Evolutionary conservation across 306 rosid species (phyloP).

Genomic region (Rosa rugosa): DNA sequence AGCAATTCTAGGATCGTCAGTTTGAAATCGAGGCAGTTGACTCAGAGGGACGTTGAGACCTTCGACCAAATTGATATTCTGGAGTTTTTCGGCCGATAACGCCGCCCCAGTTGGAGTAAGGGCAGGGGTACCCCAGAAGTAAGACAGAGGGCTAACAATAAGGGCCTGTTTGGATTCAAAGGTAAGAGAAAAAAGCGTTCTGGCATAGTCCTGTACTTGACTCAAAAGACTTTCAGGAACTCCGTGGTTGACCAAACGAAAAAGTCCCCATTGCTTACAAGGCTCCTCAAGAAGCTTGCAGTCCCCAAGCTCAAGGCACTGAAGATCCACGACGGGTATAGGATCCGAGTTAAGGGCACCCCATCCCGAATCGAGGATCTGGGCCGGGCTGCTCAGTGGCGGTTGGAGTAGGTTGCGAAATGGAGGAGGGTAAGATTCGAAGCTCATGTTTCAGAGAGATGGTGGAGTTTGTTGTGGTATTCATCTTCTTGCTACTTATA

Average conservation of each 20-base stretch:
- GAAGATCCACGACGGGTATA: constrained; percentile 54
- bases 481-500: neutral
- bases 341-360: constrained; percentile 23
- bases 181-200: constrained; percentile 36
- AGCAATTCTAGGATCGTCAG: constrained; percentile 31
- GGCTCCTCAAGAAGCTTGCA: constrained; percentile 39
- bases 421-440: constrained; percentile 53
- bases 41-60: constrained; percentile 48
- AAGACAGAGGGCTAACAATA: constrained; percentile 39
- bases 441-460: neutral
- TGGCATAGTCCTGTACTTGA: constrained; percentile 37
- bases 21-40: constrained; percentile 43
- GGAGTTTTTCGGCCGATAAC: constrained; percentile 10
- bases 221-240: constrained; percentile 53
- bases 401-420: constrained; percentile 25
- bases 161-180: constrained; percentile 53
- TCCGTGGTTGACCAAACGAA: constrained; percentile 75
- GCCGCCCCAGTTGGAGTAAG: constrained; percentile 51
- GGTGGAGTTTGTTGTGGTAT: neutral
- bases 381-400: neutral
- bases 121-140: constrained; percentile 78
- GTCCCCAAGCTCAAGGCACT: constrained; percentile 20
- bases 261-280: constrained; percentile 63
- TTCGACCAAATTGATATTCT: constrained; percentile 59
- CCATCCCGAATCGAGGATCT: neutral